These are phyloP conservation scores for Aspergillus indologenus DNA, from an alignment of 495 filamentous ascomycete species.

Conservation along the genomic window DNA sequence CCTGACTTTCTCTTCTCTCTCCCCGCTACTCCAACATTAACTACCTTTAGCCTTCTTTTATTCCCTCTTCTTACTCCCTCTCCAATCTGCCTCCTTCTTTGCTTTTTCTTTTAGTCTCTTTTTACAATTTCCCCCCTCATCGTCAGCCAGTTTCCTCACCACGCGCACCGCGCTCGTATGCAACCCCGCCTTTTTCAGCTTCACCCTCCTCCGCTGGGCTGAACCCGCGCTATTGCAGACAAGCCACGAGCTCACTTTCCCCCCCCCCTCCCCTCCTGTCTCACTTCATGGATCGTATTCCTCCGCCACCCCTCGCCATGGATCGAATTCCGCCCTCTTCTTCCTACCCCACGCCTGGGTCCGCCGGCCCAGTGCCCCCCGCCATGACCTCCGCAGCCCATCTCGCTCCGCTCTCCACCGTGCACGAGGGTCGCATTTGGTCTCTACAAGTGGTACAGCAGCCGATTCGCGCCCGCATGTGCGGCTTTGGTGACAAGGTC, in stretches of 20 bases:
- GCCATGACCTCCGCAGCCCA: constrained; percentile 34
- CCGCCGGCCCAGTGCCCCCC: constrained; percentile 20
- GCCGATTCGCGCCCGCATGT: constrained; percentile 93
- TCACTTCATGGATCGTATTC: constrained; percentile 29
- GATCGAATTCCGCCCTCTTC: constrained; percentile 45
- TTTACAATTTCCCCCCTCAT: constrained; percentile 12
- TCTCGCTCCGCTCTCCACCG: constrained; percentile 37
- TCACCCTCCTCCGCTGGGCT: constrained; percentile 5
- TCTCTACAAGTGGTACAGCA: constrained; percentile 87
- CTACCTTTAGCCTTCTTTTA: too few relatives aligned
- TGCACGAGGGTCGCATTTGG: constrained; percentile 50
- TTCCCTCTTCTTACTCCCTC: neutral
- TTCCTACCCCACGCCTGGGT: constrained; percentile 41
- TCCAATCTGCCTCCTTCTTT: constrained; percentile 4
- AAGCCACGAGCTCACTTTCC: constrained; percentile 1
- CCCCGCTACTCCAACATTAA: neutral
- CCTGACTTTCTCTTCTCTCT: neutral
- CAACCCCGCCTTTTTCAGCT: constrained; percentile 13
- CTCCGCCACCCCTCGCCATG: constrained; percentile 45
- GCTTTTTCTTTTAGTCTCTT: constrained; percentile 4
- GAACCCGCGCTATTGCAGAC: neutral
- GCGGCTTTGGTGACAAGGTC: constrained; percentile 98
- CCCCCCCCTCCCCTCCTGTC: constrained; percentile 16
- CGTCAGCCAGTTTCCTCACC: constrained; percentile 9
- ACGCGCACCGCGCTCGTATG: constrained; percentile 8